Conservation (phyloP, 306 rosid species). For the Luffa aegyptiaca region DNA sequence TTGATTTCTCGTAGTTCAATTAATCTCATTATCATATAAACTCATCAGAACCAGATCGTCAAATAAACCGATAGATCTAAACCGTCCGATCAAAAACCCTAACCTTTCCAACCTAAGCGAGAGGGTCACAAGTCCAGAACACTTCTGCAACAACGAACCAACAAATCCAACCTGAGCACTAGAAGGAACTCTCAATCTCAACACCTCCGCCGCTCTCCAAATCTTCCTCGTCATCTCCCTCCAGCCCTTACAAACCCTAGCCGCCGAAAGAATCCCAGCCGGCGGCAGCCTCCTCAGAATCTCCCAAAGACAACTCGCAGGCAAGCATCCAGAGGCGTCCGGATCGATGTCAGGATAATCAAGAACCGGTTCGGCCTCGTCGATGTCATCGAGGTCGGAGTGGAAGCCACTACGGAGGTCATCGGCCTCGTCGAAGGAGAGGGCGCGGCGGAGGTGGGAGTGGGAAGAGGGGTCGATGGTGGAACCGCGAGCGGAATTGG, state of each 20-base stretch:
- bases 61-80: constrained; percentile 30
- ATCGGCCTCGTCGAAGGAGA: constrained; percentile 63
- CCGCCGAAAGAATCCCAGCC: constrained; percentile 57
- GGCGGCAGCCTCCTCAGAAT: constrained; percentile 74
- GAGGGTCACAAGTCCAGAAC: constrained; percentile 65
- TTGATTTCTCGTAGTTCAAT: constrained; percentile 1
- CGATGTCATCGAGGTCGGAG: constrained; percentile 14
- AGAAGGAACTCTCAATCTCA: constrained; percentile 63
- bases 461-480: constrained; percentile 21
- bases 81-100: constrained; percentile 15
- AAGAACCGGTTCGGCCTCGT: constrained; percentile 11
- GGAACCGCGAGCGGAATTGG: constrained; percentile 4
- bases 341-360: constrained; percentile 19
- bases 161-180: constrained; percentile 66
- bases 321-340: constrained; percentile 42
- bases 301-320: constrained; percentile 60
- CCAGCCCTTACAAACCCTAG: constrained; percentile 80
- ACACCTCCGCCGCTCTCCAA: constrained; percentile 81
- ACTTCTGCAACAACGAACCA: constrained; percentile 74
- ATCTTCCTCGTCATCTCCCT: constrained; percentile 54
- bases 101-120: constrained; percentile 87
- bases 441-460: constrained; percentile 59
- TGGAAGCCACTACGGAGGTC: constrained; percentile 21
- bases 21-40: neutral
- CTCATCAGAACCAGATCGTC: constrained; percentile 6